Conservation (phyloP, 2,329 filamentous ascomycete genomes). For the Diaporthe destruens region DNA sequence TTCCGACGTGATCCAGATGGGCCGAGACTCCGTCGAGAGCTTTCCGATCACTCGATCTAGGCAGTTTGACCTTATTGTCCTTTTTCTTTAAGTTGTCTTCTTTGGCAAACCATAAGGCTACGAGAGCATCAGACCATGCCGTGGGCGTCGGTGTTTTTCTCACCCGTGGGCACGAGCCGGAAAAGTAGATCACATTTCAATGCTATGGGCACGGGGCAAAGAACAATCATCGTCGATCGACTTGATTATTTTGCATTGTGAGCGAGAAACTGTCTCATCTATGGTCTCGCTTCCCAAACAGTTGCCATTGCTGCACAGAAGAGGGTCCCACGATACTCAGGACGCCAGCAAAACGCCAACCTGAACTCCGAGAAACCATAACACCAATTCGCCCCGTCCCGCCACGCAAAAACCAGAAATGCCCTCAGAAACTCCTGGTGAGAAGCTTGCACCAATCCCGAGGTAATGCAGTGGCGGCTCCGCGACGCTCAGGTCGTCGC, state of each 20-base stretch:
- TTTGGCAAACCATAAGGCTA: neutral
- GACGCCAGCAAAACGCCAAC: slow-evolving; percentile 11
- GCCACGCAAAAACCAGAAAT: neutral
- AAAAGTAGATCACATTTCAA: neutral
- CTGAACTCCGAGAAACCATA: slow-evolving; percentile 12
- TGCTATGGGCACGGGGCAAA: neutral
- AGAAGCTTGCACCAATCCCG: slow-evolving; percentile 1
- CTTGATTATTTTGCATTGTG: neutral
- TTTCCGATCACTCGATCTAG: neutral
- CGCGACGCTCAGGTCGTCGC: slow-evolving; percentile 12
- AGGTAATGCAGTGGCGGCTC: neutral
- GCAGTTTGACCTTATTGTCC: neutral
- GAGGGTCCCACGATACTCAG: neutral
- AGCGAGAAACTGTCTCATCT: neutral
- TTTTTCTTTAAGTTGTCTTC: neutral
- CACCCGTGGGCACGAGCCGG: neutral
- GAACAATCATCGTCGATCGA: neutral
- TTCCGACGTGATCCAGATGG: neutral
- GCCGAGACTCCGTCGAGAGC: neutral
- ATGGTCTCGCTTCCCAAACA: neutral
- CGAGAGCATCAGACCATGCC: neutral
- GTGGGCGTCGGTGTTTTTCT: neutral
- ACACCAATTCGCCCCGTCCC: neutral
- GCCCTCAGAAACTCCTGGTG: neutral
- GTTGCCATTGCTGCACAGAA: neutral